Evolutionary conservation across 331 rosid species (phyloP), one percentile per base, ranked within the genome.

Genomic region (Quercus tomentella): DNA sequence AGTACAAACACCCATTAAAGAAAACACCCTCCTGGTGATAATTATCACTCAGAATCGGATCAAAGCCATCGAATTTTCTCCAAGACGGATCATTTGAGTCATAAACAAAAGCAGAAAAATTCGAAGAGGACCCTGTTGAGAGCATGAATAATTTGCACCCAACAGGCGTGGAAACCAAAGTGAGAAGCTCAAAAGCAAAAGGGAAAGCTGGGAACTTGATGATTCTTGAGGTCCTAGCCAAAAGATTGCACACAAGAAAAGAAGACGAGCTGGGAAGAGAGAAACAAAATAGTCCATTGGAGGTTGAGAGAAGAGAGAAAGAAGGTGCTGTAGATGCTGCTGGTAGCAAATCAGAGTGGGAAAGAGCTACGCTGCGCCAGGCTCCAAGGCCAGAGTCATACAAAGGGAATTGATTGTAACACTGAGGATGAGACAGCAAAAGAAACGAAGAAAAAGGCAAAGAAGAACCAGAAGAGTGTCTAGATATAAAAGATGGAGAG

Each of bases 201-300:
- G 89, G 79, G 83, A n/a, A 72, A 74, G 57, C 49, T 7, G 98
- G 99, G 82, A 87, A 89, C 57, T 77, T 58, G 51, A 91, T 86
- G 26, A 77, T 74, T 78, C 97, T 82, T 0, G 91, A 90, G 20
- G 94, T 79, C 26, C 79, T 89, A 41, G 93, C 81, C 70, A 95
- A 55, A 16, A 86, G 82, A 68, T 93, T 95, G 84, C 87, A 89
- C 15, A 95, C 92, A 10, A 91, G 51, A 25, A 95, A 86, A 23
- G 97, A 89, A 14, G 84, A 79, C 0, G 92, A 87, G 5, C 20
- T 52, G 31, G 90, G 84, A 9, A 86, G 81, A 1, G 89, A 83
- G 77, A 91, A 88, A 73, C 98, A 95, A 23, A 93, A 83, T 22
- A 95, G 83, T 43, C 98, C 99, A 35, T 92, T 88, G 16, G 98